A percentile compares a stretch with the other conserved stretches of the same genome.
Evolutionary conservation across 2,329 filamentous ascomycete genomes (phyloP).

Genomic region (Monilinia laxa): DNA sequence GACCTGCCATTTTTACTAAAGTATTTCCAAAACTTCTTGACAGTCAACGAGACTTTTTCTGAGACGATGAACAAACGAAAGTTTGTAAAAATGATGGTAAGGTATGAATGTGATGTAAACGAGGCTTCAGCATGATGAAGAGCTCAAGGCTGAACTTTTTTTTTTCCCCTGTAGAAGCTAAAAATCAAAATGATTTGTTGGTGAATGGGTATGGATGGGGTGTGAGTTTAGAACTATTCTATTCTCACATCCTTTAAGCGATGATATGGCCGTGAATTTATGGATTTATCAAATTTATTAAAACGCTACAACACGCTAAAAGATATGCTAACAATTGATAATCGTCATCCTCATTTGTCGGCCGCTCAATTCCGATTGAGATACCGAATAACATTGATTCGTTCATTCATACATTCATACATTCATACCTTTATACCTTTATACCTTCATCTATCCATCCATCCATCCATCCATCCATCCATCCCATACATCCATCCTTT

Average conservation of each 20-base stretch:
- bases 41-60: background rate
- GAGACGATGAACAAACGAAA: background rate
- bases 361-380: background rate
- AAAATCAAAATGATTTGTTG: constrained; percentile 5
- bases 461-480: background rate
- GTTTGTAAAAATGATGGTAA: background rate
- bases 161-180: background rate
- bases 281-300: background rate
- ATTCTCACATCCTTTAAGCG: background rate
- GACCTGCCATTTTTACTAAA: constrained; percentile 43
- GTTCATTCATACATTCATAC: background rate
- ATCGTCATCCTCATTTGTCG: background rate
- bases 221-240: background rate
- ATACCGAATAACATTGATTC: too few species aligned
- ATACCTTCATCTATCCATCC: background rate
- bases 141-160: constrained; percentile 25
- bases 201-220: background rate
- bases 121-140: constrained; percentile 20
- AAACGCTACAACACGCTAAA: background rate
- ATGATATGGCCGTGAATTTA: background rate
- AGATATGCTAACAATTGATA: background rate
- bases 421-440: too few species aligned
- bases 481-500: background rate
- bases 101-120: background rate
- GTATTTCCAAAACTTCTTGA: background rate